A percentile compares a stretch with the other conserved stretches of the same genome.
Conservation (phyloP, 1,284 basidiomycete species). For the Fomitopsis pinicola region DNA sequence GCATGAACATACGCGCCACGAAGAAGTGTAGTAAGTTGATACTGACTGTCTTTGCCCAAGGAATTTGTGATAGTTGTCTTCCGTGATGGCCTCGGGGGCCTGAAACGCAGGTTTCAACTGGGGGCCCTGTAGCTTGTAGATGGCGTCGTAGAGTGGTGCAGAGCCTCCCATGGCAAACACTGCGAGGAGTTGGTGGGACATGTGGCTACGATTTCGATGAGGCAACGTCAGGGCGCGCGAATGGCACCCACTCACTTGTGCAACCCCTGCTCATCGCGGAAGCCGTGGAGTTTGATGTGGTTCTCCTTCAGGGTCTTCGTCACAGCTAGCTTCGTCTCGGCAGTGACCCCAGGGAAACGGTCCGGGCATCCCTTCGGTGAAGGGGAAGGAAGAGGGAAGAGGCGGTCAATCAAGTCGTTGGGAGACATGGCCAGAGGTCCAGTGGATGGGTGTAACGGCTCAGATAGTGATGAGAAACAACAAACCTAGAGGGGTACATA, state of each 20-base stretch:
- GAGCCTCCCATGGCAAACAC: slow-evolving; percentile 46
- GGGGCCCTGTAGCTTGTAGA: slow-evolving; percentile 36
- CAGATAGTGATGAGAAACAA: not conserved
- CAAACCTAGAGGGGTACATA: too few species aligned
- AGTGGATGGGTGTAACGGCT: too few species aligned
- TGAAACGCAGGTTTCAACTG: slow-evolving; percentile 36
- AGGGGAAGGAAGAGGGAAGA: slow-evolving; percentile 17
- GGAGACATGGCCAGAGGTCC: slow-evolving; percentile 1
- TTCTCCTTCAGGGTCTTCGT: slow-evolving; percentile 49
- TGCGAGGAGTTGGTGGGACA: slow-evolving; percentile 46
- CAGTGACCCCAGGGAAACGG: slow-evolving; percentile 45
- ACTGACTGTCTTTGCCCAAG: slow-evolving; percentile 44
- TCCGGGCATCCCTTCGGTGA: slow-evolving; percentile 10
- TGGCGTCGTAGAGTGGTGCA: slow-evolving; percentile 35
- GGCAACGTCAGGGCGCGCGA: not conserved
- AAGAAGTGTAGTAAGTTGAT: not conserved
- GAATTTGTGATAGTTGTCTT: slow-evolving; percentile 43
- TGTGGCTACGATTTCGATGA: not conserved
- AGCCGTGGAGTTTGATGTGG: slow-evolving; percentile 53
- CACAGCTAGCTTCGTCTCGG: slow-evolving; percentile 41
- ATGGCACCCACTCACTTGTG: slow-evolving; percentile 40
- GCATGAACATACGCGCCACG: not conserved
- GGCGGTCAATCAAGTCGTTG: slow-evolving; percentile 9
- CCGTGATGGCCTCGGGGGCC: slow-evolving; percentile 39
- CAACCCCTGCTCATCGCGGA: slow-evolving; percentile 55